Evolutionary conservation across 2,329 filamentous ascomycete genomes (phyloP).

Genomic region (Magnaporthiopsis rhizophila): DNA sequence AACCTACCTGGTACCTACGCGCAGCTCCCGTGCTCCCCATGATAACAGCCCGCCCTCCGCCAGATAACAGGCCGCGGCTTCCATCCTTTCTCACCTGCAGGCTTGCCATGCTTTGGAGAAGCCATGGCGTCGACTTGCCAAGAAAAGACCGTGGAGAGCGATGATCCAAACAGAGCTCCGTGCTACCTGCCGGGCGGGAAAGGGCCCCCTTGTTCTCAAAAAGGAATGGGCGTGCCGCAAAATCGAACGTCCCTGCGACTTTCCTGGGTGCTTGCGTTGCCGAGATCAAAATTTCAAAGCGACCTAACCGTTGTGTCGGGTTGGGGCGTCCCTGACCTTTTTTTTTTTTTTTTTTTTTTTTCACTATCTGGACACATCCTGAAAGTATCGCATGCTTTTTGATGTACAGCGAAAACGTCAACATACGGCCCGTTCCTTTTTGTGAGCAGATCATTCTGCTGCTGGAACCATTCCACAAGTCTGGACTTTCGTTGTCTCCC

Average conservation of each 20-base stretch:
- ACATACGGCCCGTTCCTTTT: background rate
- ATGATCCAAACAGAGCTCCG: no score
- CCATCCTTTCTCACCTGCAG: background rate
- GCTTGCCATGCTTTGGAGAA: background rate
- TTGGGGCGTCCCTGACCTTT: background rate
- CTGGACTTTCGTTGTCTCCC: background rate
- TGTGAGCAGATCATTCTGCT: background rate
- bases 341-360: background rate
- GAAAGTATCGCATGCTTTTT: background rate
- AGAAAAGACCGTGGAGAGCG: background rate
- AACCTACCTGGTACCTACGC: no score
- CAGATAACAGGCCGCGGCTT: background rate
- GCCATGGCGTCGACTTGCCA: background rate
- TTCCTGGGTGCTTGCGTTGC: background rate
- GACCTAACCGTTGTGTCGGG: no score
- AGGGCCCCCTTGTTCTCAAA: background rate
- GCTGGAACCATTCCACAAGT: background rate
- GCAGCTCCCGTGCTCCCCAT: no score
- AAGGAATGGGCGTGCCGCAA: background rate
- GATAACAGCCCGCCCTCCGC: background rate
- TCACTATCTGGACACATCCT: background rate
- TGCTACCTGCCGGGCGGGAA: background rate
- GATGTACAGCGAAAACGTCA: background rate
- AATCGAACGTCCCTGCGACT: background rate
- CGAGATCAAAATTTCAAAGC: background rate